phyloP scores from a whole-genome alignment of 345 rosid species.

The Cardamine resedifolia region DNA sequence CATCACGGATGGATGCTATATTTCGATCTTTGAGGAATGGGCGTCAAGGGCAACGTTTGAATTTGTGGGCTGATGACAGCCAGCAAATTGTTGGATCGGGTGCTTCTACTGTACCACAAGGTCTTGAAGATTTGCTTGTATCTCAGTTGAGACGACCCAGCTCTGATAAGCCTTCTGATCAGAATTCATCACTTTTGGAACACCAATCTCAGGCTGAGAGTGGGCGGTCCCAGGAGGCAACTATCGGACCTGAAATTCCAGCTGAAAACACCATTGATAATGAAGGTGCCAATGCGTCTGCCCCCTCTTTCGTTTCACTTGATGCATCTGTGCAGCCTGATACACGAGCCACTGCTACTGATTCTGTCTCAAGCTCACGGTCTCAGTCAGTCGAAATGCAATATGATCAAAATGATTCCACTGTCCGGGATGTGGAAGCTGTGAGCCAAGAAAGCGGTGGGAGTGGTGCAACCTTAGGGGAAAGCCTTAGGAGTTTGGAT shows the following conservation, averaged over 20 bases:
- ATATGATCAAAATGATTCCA: conserved; percentile 79
- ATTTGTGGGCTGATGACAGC: conserved; percentile 88
- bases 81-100: conserved; percentile 74
- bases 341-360: conserved; percentile 46
- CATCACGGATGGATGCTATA: conserved; percentile 67
- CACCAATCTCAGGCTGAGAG: conserved; percentile 50
- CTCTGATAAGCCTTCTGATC: conserved; percentile 65
- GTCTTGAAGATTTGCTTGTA: conserved; percentile 90
- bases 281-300: conserved; percentile 46
- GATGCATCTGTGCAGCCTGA: conserved; percentile 52
- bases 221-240: conserved; percentile 48
- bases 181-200: conserved; percentile 45
- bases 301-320: conserved; percentile 44
- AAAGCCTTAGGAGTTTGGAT: conserved; percentile 94
- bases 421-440: conserved; percentile 88
- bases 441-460: conserved; percentile 97
- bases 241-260: conserved; percentile 45
- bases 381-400: conserved; percentile 85
- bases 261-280: conserved; percentile 50
- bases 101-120: conserved; percentile 73
- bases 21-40: conserved; percentile 89
- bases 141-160: conserved; percentile 78
- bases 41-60: conserved; percentile 82
- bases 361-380: conserved; percentile 44
- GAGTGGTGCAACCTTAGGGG: conserved; percentile 94